Percentiles rank a stretch among this genome's conserved stretches.
Evolutionary conservation across 176 grass and related monocot species (phyloP).

Genomic region (Coix lacrymajobi): DNA sequence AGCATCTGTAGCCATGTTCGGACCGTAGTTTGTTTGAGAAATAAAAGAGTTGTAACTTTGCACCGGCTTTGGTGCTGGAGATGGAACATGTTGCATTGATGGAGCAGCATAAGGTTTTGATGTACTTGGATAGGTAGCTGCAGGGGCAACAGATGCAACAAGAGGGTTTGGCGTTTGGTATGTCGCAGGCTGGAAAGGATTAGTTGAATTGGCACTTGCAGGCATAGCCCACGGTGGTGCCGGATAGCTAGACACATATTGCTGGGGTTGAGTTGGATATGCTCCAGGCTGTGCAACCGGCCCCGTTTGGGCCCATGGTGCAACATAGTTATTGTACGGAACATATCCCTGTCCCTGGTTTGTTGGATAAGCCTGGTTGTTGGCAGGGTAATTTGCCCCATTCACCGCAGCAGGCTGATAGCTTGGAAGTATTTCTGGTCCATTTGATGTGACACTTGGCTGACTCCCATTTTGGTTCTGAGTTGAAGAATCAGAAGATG

Average conservation of each 20-base stretch:
- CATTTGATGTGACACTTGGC: conserved; percentile 21
- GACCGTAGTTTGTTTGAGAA: conserved; percentile 34
- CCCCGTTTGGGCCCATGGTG: conserved; percentile 74
- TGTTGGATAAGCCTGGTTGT: conserved; percentile 25
- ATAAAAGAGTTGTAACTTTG: conserved; percentile 51
- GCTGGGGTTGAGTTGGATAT: conserved; percentile 6
- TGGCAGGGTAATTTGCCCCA: conserved; percentile 21
- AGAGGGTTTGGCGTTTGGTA: conserved; percentile 22
- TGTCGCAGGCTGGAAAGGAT: conserved; percentile 41
- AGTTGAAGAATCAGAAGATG: conserved; percentile 39
- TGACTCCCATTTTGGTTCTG: conserved; percentile 30
- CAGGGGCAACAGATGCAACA: conserved; percentile 22
- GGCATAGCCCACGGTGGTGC: conserved; percentile 49
- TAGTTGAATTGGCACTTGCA: conserved; percentile 29
- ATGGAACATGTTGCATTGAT: conserved; percentile 15
- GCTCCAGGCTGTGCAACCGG: conserved; percentile 26
- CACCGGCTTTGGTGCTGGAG: conserved; percentile 7
- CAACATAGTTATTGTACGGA: conserved; percentile 72
- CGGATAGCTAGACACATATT: conserved; percentile 39
- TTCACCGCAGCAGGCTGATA: conserved; percentile 7
- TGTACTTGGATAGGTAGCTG: conserved; percentile 24
- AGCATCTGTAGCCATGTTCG: conserved; percentile 19
- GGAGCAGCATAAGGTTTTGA: conserved; percentile 28
- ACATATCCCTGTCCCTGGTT: conserved; percentile 46
- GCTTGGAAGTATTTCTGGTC: background rate